Base-by-base conservation (phyloP, 768 basidiomycete species). In the Suillus tomentosus region DNA sequence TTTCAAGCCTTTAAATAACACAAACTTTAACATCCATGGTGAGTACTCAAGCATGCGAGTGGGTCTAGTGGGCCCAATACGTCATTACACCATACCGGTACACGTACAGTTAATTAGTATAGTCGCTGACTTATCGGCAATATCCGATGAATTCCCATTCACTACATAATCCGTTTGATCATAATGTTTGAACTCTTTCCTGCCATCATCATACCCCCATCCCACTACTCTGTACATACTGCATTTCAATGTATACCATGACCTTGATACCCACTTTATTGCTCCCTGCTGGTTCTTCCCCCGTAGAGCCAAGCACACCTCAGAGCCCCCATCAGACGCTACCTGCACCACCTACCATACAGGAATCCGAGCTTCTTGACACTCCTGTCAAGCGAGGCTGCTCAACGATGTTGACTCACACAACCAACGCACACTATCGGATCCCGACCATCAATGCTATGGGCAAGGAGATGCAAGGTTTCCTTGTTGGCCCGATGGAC, bases 401-500 rank as follows among this genome's bases (percentile, higher is more conserved):
- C 22, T 42, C 58, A 0, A 60, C 14, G 7, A 24, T 60, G 24
- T 15, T 60, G 3, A 54, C 42, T 37, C 61, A 61, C 51, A 61
- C 64, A 0, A 64, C 64, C 24, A 36, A 43, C 11, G 24, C 64
- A 15, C 39, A 7, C 4, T 56, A 36, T 55, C 39, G 40, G 40
- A 45, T 56, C 39, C 60, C 10, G 2, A 61, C 47, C 15, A 11
- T 64, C 22, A 27, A 54, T 55, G 19, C 59, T 10, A 61, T 64
- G 17, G 59, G 64, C 22, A 53, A 61, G 27, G 55, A 62, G 31
- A 62, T 65, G 39, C 40, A 17, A 13, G 22, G 22, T 40, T 43
- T 7, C 22, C 13, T 65, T 11, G 55, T 62, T 50, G 56, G 65
- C n/a, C 65, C 65, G 17, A 62, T 65, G 61, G 40, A 55, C 22